phyloP scores from a whole-genome alignment of 2,329 filamentous ascomycete genomes.

The Aspergillus japonicus region DNA sequence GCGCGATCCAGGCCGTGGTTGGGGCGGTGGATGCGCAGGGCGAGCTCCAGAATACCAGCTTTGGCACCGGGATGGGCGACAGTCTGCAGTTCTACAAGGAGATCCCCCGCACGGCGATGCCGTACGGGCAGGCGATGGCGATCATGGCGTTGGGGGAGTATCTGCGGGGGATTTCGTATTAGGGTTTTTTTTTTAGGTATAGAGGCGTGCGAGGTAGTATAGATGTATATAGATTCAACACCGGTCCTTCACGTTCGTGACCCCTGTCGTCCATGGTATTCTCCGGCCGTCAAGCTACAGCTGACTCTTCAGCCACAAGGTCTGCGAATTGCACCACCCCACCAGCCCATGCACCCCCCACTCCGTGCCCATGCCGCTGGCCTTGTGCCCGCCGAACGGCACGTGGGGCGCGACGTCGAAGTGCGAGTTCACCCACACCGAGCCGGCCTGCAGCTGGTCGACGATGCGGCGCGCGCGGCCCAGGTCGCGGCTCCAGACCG shows the following conservation, averaged over 20 bases:
- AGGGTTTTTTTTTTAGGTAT: not conserved
- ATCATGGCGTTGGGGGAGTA: constrained; percentile 79
- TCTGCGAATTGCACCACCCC: constrained; percentile 42
- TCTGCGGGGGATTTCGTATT: constrained; percentile 45
- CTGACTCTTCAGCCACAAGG: constrained; percentile 29
- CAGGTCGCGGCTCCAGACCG: constrained; percentile 58
- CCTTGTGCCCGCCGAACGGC: constrained; percentile 54
- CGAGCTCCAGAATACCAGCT: constrained; percentile 71
- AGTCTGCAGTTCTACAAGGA: constrained; percentile 73
- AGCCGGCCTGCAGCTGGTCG: constrained; percentile 55
- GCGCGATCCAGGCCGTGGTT: constrained; percentile 66
- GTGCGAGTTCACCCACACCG: constrained; percentile 59
- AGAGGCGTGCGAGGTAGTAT: no score
- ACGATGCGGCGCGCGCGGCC: constrained; percentile 54
- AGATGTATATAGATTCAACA: no score
- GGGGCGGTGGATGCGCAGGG: constrained; percentile 65
- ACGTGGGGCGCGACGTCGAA: constrained; percentile 30
- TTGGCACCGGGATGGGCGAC: constrained; percentile 75
- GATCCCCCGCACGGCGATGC: constrained; percentile 76
- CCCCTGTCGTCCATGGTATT: no score
- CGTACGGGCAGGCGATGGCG: constrained; percentile 80
- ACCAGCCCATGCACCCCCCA: constrained; percentile 44
- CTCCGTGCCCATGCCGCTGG: constrained; percentile 53
- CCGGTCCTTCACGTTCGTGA: no score
- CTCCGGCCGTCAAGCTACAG: not conserved